Conservation (phyloP, 139 green algal species). For the Chlamydomonas urium region DNA sequence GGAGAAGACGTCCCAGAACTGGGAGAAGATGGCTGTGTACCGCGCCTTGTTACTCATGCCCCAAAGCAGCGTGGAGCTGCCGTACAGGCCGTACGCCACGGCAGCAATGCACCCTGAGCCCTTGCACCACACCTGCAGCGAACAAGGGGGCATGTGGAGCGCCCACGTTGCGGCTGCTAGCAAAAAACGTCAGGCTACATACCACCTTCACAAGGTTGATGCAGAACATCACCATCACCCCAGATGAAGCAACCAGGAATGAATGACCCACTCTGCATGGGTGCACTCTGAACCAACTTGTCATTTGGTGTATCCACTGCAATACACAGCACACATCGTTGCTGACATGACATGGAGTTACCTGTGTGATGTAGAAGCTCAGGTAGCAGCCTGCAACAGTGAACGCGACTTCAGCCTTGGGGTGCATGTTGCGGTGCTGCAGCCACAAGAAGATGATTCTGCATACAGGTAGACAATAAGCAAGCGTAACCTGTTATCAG, state of each 20-base stretch:
- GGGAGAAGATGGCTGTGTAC: slow-evolving; percentile 25
- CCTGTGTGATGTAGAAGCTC: slow-evolving; percentile 52
- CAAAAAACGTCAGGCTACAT: no score
- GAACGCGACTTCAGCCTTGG: slow-evolving; percentile 55
- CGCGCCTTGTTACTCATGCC: slow-evolving; percentile 55
- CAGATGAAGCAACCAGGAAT: no score
- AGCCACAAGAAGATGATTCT: slow-evolving; percentile 43
- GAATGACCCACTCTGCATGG: no score
- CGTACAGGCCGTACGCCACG: slow-evolving; percentile 82
- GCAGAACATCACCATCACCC: neutral
- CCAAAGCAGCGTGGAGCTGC: slow-evolving; percentile 61
- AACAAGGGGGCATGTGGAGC: no score
- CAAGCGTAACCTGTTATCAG: neutral
- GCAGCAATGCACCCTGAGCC: slow-evolving; percentile 73
- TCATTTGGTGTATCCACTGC: no score
- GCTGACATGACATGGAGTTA: no score
- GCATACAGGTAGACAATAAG: neutral
- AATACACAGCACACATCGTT: no score
- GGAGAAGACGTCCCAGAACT: slow-evolving; percentile 57
- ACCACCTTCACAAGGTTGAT: no score
- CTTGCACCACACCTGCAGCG: slow-evolving; percentile 35
- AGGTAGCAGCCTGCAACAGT: slow-evolving; percentile 73
- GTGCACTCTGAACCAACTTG: no score
- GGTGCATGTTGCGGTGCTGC: slow-evolving; percentile 41
- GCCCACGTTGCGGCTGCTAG: no score